Evolutionary conservation across 352 stramenopile genomes (phyloP), one percentile per base, ranked within the genome.

Genomic region (Salisapilia sapeloensis): DNA sequence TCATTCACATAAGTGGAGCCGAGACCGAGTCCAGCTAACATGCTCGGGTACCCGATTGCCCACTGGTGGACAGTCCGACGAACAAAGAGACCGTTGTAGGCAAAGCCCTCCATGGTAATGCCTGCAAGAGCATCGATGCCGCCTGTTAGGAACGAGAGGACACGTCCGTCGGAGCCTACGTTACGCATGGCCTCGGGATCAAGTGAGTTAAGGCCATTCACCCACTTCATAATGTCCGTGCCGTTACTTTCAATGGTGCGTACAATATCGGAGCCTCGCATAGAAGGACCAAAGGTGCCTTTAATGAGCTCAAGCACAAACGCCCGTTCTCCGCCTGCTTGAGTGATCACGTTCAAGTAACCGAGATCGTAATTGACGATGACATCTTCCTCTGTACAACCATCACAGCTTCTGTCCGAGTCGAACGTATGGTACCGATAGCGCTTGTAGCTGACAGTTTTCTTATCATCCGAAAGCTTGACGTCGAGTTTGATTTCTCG

Each of bases 201-300:
- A 33, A 81, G 56, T 43, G 70, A 85, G 47, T 85, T 85, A 47
- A 82, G 60, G 0, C 65, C 70, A 41, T 81, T 82, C 24, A 79
- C 46, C 63, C 59, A 82, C 30, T 55, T 52, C 64, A 83, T 79
- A 43, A 83, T 70, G 39, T 70, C 56, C 38, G 46, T 24, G 20
- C 54, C 55, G 55, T 76, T 59, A 28, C 53, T 28, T 0, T 29
- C 20, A 16, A 84, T 38, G 27, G 48, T 56, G 1, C 34, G 35
- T 1, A 35, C 28, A 21, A 66, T 42, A 1, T 44, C 34, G 6
- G 27, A 46, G 18, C 30, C 42, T 14, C 44, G 58, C 22, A 42
- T 17, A 1, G 23, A 27, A 3, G 35, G 26, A 6, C 48, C 59
- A 46, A 72, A 83, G 19, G 67, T 77, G 8, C 46, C 52, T 10